These are phyloP conservation scores for Phytophthora megakarya DNA, from an alignment of 352 stramenopile species.

Conservation along the genomic window DNA sequence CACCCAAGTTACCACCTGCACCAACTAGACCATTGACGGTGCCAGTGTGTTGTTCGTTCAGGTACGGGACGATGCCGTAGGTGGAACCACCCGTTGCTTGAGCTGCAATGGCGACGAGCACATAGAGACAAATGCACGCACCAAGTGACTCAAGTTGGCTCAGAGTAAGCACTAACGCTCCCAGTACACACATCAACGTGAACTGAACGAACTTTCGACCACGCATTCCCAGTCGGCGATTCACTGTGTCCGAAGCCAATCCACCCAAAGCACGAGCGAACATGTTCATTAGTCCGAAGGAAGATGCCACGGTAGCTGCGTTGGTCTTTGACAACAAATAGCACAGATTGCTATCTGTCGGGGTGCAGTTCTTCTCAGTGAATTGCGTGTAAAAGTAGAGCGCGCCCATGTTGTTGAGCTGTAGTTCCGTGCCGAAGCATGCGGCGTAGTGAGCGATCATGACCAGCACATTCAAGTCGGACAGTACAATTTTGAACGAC, in stretches of 20 bases:
- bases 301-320: conserved; percentile 88
- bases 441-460: conserved; percentile 94
- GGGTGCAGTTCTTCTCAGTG: conserved; percentile 52
- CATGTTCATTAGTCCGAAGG: conserved; percentile 95
- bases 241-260: conserved; percentile 85
- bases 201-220: conserved; percentile 90
- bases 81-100: conserved; percentile 80
- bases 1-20: conserved; percentile 69
- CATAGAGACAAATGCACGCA: conserved; percentile 82
- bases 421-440: conserved; percentile 95
- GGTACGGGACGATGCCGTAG: conserved; percentile 77
- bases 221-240: conserved; percentile 85
- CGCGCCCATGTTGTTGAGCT: conserved; percentile 95
- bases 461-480: conserved; percentile 91
- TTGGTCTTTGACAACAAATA: conserved; percentile 54
- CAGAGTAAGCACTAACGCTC: conserved; percentile 87
- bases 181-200: conserved; percentile 74
- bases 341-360: conserved; percentile 35
- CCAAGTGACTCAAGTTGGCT: conserved; percentile 75
- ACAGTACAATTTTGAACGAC: conserved; percentile 61
- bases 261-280: conserved; percentile 91
- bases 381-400: conserved; percentile 94
- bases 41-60: conserved; percentile 69
- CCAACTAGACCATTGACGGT: conserved; percentile 71
- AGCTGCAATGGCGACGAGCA: conserved; percentile 92